Base-by-base conservation (phyloP, 1,284 basidiomycete species). In the Uromyces viciae-fabae region DNA sequence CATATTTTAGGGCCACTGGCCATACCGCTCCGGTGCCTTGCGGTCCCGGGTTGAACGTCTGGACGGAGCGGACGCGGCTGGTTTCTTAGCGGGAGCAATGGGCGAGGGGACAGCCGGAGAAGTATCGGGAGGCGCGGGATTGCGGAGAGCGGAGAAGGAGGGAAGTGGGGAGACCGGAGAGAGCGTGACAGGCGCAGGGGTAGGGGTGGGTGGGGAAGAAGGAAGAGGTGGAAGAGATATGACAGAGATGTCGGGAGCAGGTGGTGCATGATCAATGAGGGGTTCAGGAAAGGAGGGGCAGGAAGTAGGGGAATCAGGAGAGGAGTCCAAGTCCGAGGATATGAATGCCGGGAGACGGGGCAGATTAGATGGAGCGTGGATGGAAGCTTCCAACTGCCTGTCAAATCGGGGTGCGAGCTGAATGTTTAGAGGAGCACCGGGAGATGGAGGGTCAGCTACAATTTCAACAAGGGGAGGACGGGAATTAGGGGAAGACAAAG, bases 371-470 rank as follows among this genome's bases (percentile, higher is more conserved):
- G 66, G 66, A n/a, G 66, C 25, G 66, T 69, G 66, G 15, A 69
- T 69, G 15, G 66, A 69, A 25, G 66, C 66, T 7, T 25, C 28
- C 22, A 69, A 42, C 3, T 42, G 42, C 15, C 66, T 43, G 40
- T 69, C 66, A 46, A 69, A 69, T 1, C 66, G 2, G 3, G 66
- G 42, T 25, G 40, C 25, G 15, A 69, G 66, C 1, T 7, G 36
- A 25, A 69, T 46, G 36, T 69, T 69, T 17, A 69, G 66, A 25
- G 40, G n/a, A n/a, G n/a, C n/a, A n/a, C n/a, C n/a, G n/a, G n/a
- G n/a, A n/a, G n/a, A n/a, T n/a, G n/a, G 66, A 25, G 42, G 40
- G 14, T n/a, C 3, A 43, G 9, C 62, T 40, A 22, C 36, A 9
- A 8, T 56, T 9, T 56, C 22, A n/a, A n/a, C 54, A n/a, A 28